phyloP scores from a whole-genome alignment of 2,329 filamentous ascomycete genomes.

The Neophaeococcomyces mojaviensis region DNA sequence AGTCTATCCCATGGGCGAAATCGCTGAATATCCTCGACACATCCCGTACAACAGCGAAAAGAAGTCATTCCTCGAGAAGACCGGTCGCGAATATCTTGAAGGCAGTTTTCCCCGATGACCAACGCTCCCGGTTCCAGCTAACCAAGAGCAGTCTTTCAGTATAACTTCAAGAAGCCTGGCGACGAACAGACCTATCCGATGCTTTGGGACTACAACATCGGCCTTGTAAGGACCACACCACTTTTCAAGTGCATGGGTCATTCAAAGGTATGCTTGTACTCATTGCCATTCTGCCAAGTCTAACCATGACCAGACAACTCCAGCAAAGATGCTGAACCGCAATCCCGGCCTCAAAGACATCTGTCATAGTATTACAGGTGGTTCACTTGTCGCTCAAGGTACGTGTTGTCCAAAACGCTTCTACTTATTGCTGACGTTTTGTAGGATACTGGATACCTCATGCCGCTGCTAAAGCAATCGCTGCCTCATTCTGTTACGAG shows the following conservation, averaged over 20 bases:
- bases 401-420: conserved; percentile 20
- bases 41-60: conserved; percentile 95
- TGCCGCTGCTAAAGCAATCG: conserved; percentile 74
- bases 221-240: conserved; percentile 85
- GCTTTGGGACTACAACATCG: conserved; percentile 97
- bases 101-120: conserved; percentile 45
- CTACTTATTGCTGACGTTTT: conserved; percentile 10
- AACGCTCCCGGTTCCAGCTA: conserved; percentile 9
- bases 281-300: not conserved
- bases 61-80: conserved; percentile 79
- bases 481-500: conserved; percentile 77
- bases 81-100: conserved; percentile 80
- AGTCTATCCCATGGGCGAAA: conserved; percentile 58
- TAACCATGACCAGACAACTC: conserved; percentile 61
- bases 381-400: conserved; percentile 85
- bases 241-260: conserved; percentile 89
- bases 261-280: conserved; percentile 59
- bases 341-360: conserved; percentile 84
- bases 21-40: conserved; percentile 57
- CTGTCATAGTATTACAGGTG: conserved; percentile 89
- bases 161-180: conserved; percentile 66
- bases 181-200: conserved; percentile 63
- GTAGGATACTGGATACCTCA: conserved; percentile 96
- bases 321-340: conserved; percentile 69
- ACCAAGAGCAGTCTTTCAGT: conserved; percentile 63